Conservation (phyloP, 768 basidiomycete genomes). For the Vararia minispora region DNA sequence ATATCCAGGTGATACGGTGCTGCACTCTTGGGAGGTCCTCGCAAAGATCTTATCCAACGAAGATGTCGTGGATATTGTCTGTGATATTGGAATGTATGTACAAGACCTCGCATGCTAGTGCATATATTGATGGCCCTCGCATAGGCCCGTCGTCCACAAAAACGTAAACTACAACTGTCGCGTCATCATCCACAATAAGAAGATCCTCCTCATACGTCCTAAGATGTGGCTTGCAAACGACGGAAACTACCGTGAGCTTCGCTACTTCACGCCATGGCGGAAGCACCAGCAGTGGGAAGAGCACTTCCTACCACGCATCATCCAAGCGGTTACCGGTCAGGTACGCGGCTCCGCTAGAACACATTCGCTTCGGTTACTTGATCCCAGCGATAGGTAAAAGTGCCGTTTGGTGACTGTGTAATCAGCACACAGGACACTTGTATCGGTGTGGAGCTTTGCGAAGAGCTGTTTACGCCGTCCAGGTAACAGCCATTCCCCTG, state of each 20-base stretch:
- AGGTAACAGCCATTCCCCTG: constrained; percentile 39
- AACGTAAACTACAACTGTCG: constrained; percentile 98
- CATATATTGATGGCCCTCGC: background rate
- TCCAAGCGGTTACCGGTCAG: constrained; percentile 83
- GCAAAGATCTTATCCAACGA: constrained; percentile 81
- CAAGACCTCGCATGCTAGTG: background rate
- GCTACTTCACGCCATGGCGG: constrained; percentile 92
- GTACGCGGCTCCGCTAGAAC: constrained; percentile 26
- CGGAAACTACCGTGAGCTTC: constrained; percentile 79
- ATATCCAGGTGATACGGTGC: constrained; percentile 75
- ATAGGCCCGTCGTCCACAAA: constrained; percentile 94
- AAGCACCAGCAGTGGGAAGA: constrained; percentile 88
- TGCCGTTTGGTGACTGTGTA: constrained; percentile 93
- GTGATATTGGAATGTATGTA: constrained; percentile 88
- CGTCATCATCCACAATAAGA: constrained; percentile 72
- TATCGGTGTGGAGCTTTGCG: constrained; percentile 93
- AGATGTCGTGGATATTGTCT: constrained; percentile 75
- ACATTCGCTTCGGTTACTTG: background rate
- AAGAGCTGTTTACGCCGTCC: constrained; percentile 93
- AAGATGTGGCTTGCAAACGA: constrained; percentile 99
- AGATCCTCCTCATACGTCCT: constrained; percentile 90
- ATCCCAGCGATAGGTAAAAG: constrained; percentile 46
- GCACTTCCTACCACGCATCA: constrained; percentile 82
- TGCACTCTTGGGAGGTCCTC: constrained; percentile 97
- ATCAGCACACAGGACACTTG: constrained; percentile 91